Evolutionary conservation across 768 basidiomycete species (phyloP).

Genomic region (Suillus discolor): DNA sequence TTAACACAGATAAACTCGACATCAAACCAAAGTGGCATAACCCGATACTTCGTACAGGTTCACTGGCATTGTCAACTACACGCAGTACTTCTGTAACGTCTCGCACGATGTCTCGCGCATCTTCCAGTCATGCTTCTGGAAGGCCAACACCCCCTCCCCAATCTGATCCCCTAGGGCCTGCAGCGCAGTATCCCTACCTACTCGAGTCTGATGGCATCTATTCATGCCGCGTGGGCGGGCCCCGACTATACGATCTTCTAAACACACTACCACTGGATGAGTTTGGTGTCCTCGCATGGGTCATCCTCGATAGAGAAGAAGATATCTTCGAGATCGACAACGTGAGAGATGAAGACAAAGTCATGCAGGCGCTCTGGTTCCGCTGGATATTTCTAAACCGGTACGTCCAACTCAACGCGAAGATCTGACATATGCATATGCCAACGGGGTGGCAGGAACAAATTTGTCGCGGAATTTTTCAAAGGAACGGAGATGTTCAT

Average conservation of each 20-base stretch:
- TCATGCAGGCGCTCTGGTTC: constrained; percentile 77
- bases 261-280: constrained; percentile 57
- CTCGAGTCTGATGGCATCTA: constrained; percentile 49
- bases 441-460: constrained; percentile 38
- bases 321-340: constrained; percentile 76
- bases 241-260: constrained; percentile 66
- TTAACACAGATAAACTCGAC: background rate
- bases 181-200: constrained; percentile 52
- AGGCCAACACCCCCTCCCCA: constrained; percentile 45
- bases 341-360: constrained; percentile 73
- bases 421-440: background rate
- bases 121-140: constrained; percentile 21
- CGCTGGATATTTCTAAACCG: constrained; percentile 71
- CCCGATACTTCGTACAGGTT: background rate
- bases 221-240: constrained; percentile 69
- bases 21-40: constrained; percentile 2
- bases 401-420: constrained; percentile 33
- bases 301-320: constrained; percentile 70
- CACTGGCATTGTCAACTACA: background rate
- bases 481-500: constrained; percentile 58
- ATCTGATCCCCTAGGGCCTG: constrained; percentile 51
- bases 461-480: constrained; percentile 57
- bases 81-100: constrained; percentile 13
- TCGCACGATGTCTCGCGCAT: constrained; percentile 1
- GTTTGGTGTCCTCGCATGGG: constrained; percentile 71